Conservation (phyloP, 2,329 filamentous ascomycete species). For the Cladosporium halotolerans region DNA sequence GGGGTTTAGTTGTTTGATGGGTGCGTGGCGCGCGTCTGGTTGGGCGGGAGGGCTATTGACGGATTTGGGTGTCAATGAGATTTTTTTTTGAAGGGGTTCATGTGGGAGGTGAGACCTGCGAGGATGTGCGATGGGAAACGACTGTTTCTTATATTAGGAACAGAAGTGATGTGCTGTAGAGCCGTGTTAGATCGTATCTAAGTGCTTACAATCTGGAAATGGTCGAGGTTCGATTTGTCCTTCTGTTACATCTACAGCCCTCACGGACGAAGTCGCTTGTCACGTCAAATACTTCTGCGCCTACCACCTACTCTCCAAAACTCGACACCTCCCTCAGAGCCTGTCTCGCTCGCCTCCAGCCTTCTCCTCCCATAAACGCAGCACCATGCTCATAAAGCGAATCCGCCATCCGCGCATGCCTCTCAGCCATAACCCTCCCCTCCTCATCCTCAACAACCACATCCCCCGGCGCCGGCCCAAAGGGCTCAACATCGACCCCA, state of each 20-base stretch:
- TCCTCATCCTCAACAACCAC: neutral
- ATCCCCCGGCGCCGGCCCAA: constrained; percentile 13
- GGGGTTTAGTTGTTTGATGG: neutral
- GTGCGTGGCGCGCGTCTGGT: neutral
- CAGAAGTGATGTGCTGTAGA: too few relatives aligned
- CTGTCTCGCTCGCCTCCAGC: neutral
- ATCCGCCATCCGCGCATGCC: neutral
- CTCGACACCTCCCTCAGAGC: neutral
- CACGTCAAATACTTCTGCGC: too few relatives aligned
- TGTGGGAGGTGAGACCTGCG: neutral
- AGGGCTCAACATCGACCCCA: constrained; percentile 23
- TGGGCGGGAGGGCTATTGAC: constrained; percentile 10
- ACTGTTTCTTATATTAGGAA: too few relatives aligned
- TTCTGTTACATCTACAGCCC: too few relatives aligned
- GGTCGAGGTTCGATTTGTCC: too few relatives aligned
- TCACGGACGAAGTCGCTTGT: too few relatives aligned
- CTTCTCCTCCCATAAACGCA: neutral
- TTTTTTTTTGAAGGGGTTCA: constrained; percentile 9
- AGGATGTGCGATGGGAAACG: too few relatives aligned
- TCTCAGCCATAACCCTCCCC: neutral
- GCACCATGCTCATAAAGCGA: neutral
- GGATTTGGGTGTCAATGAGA: constrained; percentile 27
- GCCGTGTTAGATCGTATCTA: too few relatives aligned
- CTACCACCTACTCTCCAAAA: too few relatives aligned
- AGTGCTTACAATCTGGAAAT: too few relatives aligned